Base-by-base conservation (phyloP, 345 rosid genomes). In the Dipteronia sinensis region DNA sequence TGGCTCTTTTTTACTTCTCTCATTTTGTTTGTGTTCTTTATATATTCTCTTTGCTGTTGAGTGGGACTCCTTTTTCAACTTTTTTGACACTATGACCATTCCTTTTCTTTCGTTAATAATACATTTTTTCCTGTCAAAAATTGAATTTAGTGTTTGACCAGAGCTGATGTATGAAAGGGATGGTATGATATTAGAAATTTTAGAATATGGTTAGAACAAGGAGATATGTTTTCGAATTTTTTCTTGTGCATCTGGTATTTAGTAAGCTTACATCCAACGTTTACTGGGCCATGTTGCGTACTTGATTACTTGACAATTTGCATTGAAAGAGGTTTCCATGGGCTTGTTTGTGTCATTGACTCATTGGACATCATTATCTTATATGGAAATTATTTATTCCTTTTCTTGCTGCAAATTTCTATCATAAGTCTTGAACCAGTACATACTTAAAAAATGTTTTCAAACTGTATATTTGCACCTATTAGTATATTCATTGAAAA, bases 231-330 rank as follows among this genome's bases (percentile, higher is more conserved):
- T 58, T 8, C 25, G 22, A 58, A 58, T 5, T 58, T n/a, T n/a
- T 44, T 58, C n/a, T 19, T 58, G 63, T 58, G 63, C 11, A 6
- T 58, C 9, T 3, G 63, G 10, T 15, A 46, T 64, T 73, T 4
- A 61, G 67, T 73, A 16, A 46, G 49, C 6, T 49, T 47, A 17
- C 76, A 62, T 38, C 56, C 31, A 23, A 61, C 19, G 7, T 29
- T 67, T 27, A 19, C n/a, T 27, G 12, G 66, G 69, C 23, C 17
- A 17, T 62, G 11, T 23, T 42, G 9, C 51, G 34, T 61, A 17
- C 64, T 46, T 62, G 44, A 61, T 73, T 73, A 63, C 40, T 22
- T 44, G 17, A 64, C 15, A 44, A 62, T 23, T 10, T 63, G 69
- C 25, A 23, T 11, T 62, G 42, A 27, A 63, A 74, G 61, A 23